Base-by-base conservation (phyloP, 495 filamentous ascomycete species). In the Chaetomium fimeti region DNA sequence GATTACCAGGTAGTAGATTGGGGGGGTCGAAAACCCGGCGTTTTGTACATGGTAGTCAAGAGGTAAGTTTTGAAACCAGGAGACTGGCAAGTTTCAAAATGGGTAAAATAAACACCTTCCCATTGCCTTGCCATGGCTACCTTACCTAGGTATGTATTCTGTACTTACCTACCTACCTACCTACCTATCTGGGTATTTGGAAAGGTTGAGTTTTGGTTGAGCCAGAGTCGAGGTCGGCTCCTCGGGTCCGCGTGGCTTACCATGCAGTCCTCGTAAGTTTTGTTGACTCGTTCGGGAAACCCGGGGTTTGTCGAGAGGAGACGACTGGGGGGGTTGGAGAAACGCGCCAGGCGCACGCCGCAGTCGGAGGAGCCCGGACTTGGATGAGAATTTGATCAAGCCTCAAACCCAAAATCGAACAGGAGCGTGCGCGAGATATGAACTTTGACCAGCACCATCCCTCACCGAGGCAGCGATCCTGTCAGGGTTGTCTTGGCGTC, bases 401-500 rank as follows among this genome's bases (percentile, higher is more conserved):
- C n/a, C 43, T n/a, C 43, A 22, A 47, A 8, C 9, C 15, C 43
- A 20, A 18, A 18, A 20, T 47, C 38, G 38, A 11, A 11, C 38
- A 40, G 29, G 29, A 32, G 29, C 32, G 32, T 36, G 32, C 32
- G 8, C 32, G 8, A 36, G 32, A 36, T 11, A 43, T 43, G 40
- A 15, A 43, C 13, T 13, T 3, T 2, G 18, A 5, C 7, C 43
- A 20, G 18, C 43, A 47, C 18, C 5, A 47, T 8, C 18, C 43
- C 43, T 47, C n/a, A 47, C 16, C 16, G 18, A 47, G 43, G 43
- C n/a, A 47, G 43, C 43, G 40, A 22, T n/a, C n/a, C 7, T 47
- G 43, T 22, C n/a, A n/a, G n/a, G 43, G 7, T 22, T 47, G 43
- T 47, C 27, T n/a, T 38, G 53, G 53, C 53, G 53, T 32, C 53